phyloP scores from a whole-genome alignment of 768 basidiomycete genomes.

The Mycena vulgaris region DNA sequence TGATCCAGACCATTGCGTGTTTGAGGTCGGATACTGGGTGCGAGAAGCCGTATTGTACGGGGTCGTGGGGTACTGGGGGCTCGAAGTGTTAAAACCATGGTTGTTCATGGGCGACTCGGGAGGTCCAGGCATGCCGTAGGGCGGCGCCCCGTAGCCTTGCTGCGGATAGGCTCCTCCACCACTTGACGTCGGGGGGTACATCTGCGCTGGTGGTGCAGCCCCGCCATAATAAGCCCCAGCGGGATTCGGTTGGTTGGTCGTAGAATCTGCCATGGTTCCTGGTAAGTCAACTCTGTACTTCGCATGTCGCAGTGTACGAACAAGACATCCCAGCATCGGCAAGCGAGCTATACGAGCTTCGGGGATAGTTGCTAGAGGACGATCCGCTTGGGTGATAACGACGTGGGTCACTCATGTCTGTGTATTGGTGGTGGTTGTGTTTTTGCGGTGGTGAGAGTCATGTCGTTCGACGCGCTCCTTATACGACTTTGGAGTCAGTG shows the following conservation, averaged over 20 bases:
- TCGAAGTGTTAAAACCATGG: neutral
- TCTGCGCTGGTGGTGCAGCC: neutral
- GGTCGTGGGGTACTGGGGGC: neutral
- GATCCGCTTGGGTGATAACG: neutral
- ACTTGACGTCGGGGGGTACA: neutral
- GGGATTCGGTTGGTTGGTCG: neutral
- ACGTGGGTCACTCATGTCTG: neutral
- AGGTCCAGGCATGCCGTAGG: slow-evolving; percentile 9
- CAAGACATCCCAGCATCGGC: slow-evolving; percentile 19
- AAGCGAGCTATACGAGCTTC: slow-evolving; percentile 23
- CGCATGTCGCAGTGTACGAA: neutral
- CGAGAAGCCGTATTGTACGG: neutral
- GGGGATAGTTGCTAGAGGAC: slow-evolving; percentile 1
- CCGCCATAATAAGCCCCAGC: neutral
- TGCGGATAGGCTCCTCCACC: neutral
- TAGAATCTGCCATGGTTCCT: neutral
- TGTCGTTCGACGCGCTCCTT: neutral
- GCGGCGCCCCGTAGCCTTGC: neutral
- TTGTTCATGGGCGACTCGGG: neutral
- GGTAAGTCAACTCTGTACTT: neutral
- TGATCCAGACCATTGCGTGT: neutral
- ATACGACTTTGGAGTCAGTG: neutral
- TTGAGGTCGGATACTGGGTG: neutral
- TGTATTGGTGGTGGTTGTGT: neutral
- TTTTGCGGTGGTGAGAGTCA: neutral